Conservation (phyloP, 257 asterid species). For the Sherardia arvensis region DNA sequence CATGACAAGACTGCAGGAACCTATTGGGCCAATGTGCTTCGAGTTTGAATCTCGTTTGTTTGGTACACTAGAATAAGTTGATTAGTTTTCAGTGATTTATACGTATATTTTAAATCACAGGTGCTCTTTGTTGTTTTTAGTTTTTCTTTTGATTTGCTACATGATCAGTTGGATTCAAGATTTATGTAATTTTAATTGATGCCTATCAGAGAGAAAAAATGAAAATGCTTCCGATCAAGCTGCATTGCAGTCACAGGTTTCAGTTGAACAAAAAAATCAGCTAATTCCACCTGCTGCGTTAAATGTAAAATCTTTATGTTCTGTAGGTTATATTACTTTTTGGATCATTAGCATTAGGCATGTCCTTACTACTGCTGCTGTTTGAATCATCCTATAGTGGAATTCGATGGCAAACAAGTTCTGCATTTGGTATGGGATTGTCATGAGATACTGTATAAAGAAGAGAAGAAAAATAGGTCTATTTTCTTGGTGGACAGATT, state of each 20-base stretch:
- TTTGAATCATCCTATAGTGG: constrained; percentile 20
- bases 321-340: constrained; percentile 12
- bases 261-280: constrained; percentile 35
- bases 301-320: constrained; percentile 8
- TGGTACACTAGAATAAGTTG: no score
- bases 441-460: no score
- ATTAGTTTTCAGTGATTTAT: no score
- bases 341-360: constrained; percentile 20
- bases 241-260: constrained; percentile 32
- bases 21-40: not conserved
- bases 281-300: constrained; percentile 34
- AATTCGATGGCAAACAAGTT: no score
- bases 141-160: not conserved
- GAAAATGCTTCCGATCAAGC: constrained; percentile 38
- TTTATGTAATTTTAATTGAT: not conserved
- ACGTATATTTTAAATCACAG: constrained; percentile 74
- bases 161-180: not conserved
- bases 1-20: not conserved
- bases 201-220: constrained; percentile 33
- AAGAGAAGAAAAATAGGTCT: no score
- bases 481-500: no score
- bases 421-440: no score
- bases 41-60: no score
- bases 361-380: constrained; percentile 18
- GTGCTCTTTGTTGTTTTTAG: constrained; percentile 20